A percentile compares a stretch with the other conserved stretches of the same genome.
Evolutionary conservation across 1,139 yeast genomes (phyloP).

Genomic region (Candida neerlandica): DNA sequence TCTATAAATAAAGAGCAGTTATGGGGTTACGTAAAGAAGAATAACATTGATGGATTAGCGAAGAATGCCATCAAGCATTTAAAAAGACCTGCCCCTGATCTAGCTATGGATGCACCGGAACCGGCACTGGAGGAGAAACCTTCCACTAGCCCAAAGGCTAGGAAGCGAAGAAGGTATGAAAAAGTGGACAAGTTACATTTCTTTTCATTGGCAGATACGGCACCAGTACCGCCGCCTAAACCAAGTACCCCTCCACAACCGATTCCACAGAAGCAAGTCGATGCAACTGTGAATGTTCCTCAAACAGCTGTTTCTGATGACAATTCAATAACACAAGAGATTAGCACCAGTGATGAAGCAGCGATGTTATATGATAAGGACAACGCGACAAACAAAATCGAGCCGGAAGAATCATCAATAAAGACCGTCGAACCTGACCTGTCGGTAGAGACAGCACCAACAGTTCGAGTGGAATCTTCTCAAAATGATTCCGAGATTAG

Average conservation of each 20-base stretch:
- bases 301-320: neutral
- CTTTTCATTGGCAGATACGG: conserved; percentile 26
- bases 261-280: neutral
- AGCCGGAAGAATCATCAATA: neutral
- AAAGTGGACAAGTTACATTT: conserved; percentile 36
- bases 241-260: neutral
- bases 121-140: neutral
- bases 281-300: neutral
- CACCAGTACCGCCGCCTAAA: neutral
- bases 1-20: conserved; percentile 13
- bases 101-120: neutral
- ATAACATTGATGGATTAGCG: conserved; percentile 10
- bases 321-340: neutral
- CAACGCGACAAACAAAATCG: neutral
- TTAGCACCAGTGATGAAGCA: neutral
- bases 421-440: neutral
- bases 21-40: conserved; percentile 12
- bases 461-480: neutral
- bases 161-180: conserved; percentile 36
- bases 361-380: neutral
- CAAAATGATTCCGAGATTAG: conserved; percentile 1
- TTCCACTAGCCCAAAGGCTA: conserved; percentile 10
- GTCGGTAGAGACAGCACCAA: neutral
- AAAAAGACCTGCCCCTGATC: conserved; percentile 10
- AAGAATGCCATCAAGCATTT: conserved; percentile 10